These are phyloP conservation scores for Dactylis glomerata DNA, from an alignment of 176 grass and related monocot species.

Conservation along the genomic window DNA sequence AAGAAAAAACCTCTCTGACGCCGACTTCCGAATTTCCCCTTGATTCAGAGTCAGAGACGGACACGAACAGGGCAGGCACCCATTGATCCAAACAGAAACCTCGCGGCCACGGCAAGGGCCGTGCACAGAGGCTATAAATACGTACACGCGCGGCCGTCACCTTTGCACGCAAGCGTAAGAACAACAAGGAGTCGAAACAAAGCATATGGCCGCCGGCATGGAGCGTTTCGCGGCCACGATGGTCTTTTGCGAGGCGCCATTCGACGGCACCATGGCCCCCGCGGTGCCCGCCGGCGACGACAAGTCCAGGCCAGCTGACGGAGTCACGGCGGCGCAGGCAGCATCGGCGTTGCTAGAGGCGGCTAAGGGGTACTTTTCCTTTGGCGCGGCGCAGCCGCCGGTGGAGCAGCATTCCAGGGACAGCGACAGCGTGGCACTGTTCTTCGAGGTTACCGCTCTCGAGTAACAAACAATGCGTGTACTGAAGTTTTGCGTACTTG, in stretches of 20 bases:
- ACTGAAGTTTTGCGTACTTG: not conserved
- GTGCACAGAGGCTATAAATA: not conserved
- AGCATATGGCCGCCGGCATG: not conserved
- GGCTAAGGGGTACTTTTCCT: not conserved
- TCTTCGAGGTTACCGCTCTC: not conserved
- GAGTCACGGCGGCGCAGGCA: not conserved
- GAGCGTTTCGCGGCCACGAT: not conserved
- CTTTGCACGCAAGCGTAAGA: not conserved
- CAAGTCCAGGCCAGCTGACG: not conserved
- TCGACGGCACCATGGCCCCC: constrained; percentile 1
- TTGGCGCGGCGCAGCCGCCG: not conserved
- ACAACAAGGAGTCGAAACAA: not conserved
- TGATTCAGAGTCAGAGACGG: not conserved
- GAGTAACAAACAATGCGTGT: not conserved
- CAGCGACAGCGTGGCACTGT: not conserved
- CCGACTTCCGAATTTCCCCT: not conserved
- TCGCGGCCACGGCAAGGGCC: not conserved
- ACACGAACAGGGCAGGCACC: not conserved
- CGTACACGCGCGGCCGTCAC: not conserved
- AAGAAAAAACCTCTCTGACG: not conserved
- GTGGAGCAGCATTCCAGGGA: not conserved
- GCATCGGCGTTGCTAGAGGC: not conserved
- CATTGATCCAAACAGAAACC: not conserved
- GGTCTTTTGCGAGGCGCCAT: constrained; percentile 8
- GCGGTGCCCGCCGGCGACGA: not conserved